phyloP scores from a whole-genome alignment of 805 yeast species.

The Yarrowia osloensis region DNA sequence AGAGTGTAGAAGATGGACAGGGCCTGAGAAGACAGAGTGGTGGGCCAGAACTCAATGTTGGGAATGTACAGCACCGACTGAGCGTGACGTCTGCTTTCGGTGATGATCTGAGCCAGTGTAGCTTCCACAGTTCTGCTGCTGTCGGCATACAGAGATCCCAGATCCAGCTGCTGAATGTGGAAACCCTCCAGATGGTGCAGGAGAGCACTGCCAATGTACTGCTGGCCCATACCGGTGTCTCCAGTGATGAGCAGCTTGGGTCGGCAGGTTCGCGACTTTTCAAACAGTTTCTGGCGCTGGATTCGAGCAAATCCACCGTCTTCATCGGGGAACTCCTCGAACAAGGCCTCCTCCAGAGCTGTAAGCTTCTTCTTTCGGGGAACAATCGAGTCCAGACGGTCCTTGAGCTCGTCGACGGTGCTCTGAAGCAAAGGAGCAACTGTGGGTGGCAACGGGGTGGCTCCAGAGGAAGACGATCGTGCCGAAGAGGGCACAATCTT shows the following conservation, averaged over 20 bases:
- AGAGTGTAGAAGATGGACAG: slow-evolving; percentile 71
- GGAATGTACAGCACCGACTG: slow-evolving; percentile 88
- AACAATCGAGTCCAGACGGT: slow-evolving; percentile 56
- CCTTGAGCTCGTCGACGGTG: slow-evolving; percentile 46
- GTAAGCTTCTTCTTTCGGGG: slow-evolving; percentile 60
- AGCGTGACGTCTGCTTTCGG: slow-evolving; percentile 85
- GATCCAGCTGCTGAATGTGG: slow-evolving; percentile 82
- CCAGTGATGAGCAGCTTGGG: slow-evolving; percentile 83
- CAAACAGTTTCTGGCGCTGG: slow-evolving; percentile 52
- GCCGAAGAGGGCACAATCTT: slow-evolving; percentile 92
- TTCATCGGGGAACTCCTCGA: slow-evolving; percentile 57
- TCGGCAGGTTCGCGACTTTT: slow-evolving; percentile 68
- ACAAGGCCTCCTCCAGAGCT: slow-evolving; percentile 68
- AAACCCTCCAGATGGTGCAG: slow-evolving; percentile 83
- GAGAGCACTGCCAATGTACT: slow-evolving; percentile 78
- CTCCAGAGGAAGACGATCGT: slow-evolving; percentile 70
- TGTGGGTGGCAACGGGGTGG: slow-evolving; percentile 77
- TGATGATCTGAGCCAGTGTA: slow-evolving; percentile 74
- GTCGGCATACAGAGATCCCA: slow-evolving; percentile 75
- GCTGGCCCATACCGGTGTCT: slow-evolving; percentile 79
- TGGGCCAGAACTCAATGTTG: slow-evolving; percentile 73
- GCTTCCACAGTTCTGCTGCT: slow-evolving; percentile 81
- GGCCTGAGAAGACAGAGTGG: slow-evolving; percentile 66
- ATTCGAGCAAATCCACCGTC: slow-evolving; percentile 72
- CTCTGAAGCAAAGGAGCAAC: slow-evolving; percentile 64